Base-by-base conservation (phyloP, 495 filamentous ascomycete genomes). In the Sporormia fimetaria region DNA sequence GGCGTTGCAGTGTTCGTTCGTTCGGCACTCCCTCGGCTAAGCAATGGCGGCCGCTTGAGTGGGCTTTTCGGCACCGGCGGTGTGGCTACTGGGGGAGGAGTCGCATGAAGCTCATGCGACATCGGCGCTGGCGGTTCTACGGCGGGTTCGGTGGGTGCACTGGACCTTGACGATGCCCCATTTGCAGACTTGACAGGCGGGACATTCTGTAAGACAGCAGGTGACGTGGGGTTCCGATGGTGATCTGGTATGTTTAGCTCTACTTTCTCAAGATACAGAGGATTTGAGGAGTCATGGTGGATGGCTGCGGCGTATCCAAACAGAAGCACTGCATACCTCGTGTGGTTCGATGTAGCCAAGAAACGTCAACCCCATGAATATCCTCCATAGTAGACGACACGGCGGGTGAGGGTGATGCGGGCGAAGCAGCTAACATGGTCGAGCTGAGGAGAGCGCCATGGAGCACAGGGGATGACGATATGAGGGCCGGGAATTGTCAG, bases 311-410 rank as follows among this genome's bases (percentile, higher is more conserved):
- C 16, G 23, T 33, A 40, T 18, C n/a, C n/a, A n/a, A n/a, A n/a
- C n/a, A n/a, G 10, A n/a, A 10, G 29, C 25, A 21, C 21, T 18
- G 47, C 67, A 63, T 52, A 69, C 76, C 73, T 74, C 68, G 75
- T 37, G 71, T 72, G 30, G 75, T 70, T 52, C 78, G 74, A 60
- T 80, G 76, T 65, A 81, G 71, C 78, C 78, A 82, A 40, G 67
- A 71, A 37, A 82, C 74, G 58, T 82, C 78, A 42, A 82, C 62
- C 20, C 71, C 68, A 47, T 76, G 72, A 45, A 78, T 64, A 44
- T 70, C 69, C 60, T 80, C 77, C 77, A 78, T 80, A 31, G 38
- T 20, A 16, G 37, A 11, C 22, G 41, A 27, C 10, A 20, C 12
- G 23, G 10, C 11, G 14, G 7, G 10, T 9, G 5, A 25, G 5